A percentile compares a stretch with the other conserved stretches of the same genome.
Evolutionary conservation across 106 monocot genomes (phyloP).

Genomic region (Allium cepa): DNA sequence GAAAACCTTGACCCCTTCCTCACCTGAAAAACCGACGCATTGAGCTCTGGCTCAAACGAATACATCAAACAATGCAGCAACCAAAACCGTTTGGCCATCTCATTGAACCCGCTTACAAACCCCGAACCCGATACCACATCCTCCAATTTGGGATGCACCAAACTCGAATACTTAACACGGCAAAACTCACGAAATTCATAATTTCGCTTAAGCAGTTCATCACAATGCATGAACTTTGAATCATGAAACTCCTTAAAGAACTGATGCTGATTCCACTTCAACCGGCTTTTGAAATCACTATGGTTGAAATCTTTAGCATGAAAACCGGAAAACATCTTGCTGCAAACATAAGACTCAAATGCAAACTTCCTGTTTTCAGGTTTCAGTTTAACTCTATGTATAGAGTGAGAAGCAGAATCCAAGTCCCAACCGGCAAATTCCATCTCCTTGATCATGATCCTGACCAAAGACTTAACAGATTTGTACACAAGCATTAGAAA

Average conservation of each 20-base stretch:
- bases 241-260: conserved; percentile 61
- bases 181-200: conserved; percentile 25
- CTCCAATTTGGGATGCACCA: conserved; percentile 70
- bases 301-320: conserved; percentile 37
- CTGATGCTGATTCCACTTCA: conserved; percentile 18
- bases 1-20: conserved; percentile 54
- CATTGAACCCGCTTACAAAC: conserved; percentile 42
- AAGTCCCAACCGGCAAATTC: conserved; percentile 54
- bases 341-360: conserved; percentile 62
- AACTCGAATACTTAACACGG: conserved; percentile 37
- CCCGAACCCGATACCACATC: conserved; percentile 30
- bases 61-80: conserved; percentile 64
- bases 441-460: conserved; percentile 38
- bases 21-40: conserved; percentile 41
- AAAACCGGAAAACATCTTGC: conserved; percentile 61
- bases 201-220: neutral
- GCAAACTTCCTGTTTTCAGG: conserved; percentile 31
- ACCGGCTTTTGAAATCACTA: neutral
- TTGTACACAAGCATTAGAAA: conserved; percentile 24
- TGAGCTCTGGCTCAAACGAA: conserved; percentile 34
- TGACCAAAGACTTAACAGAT: conserved; percentile 41
- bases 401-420: conserved; percentile 31
- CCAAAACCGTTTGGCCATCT: conserved; percentile 77
- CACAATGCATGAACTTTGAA: conserved; percentile 9
- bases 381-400: conserved; percentile 15